Evolutionary conservation across 371 early-diverging fungal genomes (phyloP).

Genomic region (Amoeboaphelidium protococcarum): DNA sequence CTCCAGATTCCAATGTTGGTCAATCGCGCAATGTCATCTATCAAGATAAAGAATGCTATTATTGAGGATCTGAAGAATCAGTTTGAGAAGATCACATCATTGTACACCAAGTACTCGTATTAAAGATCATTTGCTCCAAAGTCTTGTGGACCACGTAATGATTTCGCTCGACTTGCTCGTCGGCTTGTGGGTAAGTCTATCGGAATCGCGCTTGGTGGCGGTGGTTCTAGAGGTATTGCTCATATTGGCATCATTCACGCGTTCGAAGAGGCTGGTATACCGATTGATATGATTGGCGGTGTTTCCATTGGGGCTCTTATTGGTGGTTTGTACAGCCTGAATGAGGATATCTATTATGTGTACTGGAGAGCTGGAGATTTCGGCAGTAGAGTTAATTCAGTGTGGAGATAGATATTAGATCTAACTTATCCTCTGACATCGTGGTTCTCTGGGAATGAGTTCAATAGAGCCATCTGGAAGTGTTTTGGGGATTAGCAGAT

Average conservation of each 20-base stretch:
- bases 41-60: neutral
- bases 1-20: constrained; percentile 13
- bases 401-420: constrained; percentile 78
- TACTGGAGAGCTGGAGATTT: constrained; percentile 67
- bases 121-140: neutral
- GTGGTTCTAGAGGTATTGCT: constrained; percentile 92
- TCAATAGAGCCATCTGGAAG: constrained; percentile 87
- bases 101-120: neutral
- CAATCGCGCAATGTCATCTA: neutral
- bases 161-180: constrained; percentile 61
- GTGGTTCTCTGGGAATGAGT: constrained; percentile 68
- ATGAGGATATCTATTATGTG: constrained; percentile 60
- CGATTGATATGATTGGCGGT: constrained; percentile 87
- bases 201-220: constrained; percentile 96
- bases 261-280: constrained; percentile 93
- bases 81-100: neutral
- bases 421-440: constrained; percentile 85
- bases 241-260: constrained; percentile 91
- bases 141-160: constrained; percentile 6
- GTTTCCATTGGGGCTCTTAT: constrained; percentile 94
- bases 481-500: constrained; percentile 74
- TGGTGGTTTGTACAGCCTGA: constrained; percentile 78
- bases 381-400: constrained; percentile 41
- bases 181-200: constrained; percentile 77
- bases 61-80: neutral